Conservation (phyloP, 2,329 filamentous ascomycete species). For the Lachnellula occidentalis region DNA sequence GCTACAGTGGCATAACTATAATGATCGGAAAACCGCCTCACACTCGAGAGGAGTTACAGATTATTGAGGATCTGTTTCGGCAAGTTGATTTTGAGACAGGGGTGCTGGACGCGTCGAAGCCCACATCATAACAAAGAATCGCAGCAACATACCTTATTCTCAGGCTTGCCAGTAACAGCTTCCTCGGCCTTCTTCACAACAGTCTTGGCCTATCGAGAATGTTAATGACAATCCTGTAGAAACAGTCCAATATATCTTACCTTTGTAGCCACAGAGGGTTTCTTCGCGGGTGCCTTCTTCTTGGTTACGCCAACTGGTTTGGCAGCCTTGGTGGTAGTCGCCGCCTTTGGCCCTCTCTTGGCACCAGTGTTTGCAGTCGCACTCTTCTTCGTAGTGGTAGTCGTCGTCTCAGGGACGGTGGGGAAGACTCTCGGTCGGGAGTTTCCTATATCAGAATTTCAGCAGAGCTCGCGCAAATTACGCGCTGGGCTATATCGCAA, state of each 20-base stretch:
- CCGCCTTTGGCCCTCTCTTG: constrained; percentile 29
- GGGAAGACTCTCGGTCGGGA: constrained; percentile 26
- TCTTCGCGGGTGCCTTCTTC: constrained; percentile 29
- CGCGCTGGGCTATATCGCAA: constrained; percentile 21
- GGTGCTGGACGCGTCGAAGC: constrained; percentile 21
- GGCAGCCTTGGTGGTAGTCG: constrained; percentile 29
- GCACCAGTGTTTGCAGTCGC: constrained; percentile 27
- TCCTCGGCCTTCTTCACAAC: constrained; percentile 31
- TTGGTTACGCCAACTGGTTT: constrained; percentile 30
- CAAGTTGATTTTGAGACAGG: constrained; percentile 14
- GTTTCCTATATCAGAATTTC: constrained; percentile 25
- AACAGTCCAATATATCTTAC: constrained; percentile 13
- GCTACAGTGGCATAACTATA: background rate
- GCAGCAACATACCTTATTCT: constrained; percentile 32
- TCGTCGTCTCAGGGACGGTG: constrained; percentile 23
- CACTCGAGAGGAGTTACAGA: constrained; percentile 9
- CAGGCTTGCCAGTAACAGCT: constrained; percentile 31
- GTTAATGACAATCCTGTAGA: constrained; percentile 11
- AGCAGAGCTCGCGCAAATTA: constrained; percentile 19
- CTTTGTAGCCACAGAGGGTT: constrained; percentile 27
- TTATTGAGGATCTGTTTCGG: constrained; percentile 8
- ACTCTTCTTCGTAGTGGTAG: constrained; percentile 24
- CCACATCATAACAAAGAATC: constrained; percentile 17
- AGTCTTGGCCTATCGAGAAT: constrained; percentile 24
- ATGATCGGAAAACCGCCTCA: background rate